Percentiles rank a stretch among this genome's conserved stretches.
phyloP scores from a whole-genome alignment of 106 monocot species.

The Triglochin maritima region DNA sequence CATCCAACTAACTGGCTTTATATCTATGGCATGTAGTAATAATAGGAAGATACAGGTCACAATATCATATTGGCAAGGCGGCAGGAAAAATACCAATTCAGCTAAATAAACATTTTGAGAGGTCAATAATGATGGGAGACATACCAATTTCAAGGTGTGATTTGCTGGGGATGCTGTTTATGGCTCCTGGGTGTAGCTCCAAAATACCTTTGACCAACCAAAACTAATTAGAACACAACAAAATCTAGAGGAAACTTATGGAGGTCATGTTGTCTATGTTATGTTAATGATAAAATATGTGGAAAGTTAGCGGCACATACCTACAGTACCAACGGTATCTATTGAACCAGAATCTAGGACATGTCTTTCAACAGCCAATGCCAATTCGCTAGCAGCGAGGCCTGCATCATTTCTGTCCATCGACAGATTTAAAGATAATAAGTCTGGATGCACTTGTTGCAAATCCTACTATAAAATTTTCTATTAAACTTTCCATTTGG shows the following conservation, averaged over 20 bases:
- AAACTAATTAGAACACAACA: not conserved
- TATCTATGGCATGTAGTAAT: no score
- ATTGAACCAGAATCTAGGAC: slow-evolving; percentile 81
- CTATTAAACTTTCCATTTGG: no score
- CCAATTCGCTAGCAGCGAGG: slow-evolving; percentile 88
- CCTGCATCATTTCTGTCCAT: slow-evolving; percentile 92
- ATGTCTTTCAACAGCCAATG: slow-evolving; percentile 90
- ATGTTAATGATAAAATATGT: no score
- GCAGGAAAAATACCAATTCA: no score
- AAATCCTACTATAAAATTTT: no score
- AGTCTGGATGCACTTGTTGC: not conserved
- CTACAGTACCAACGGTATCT: slow-evolving; percentile 96
- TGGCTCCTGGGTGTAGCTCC: slow-evolving; percentile 92
- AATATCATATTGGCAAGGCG: not conserved
- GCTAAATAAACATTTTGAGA: no score
- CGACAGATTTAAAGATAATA: not conserved
- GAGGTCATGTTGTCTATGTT: no score
- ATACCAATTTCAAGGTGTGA: slow-evolving; percentile 93
- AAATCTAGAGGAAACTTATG: not conserved
- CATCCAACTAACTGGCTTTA: no score
- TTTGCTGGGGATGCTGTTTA: slow-evolving; percentile 98
- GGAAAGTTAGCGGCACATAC: slow-evolving; percentile 20
- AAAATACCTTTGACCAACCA: slow-evolving; percentile 51
- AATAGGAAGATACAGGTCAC: no score
- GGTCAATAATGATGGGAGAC: not conserved